Conservation (phyloP, 2,329 filamentous ascomycete genomes). For the Penicillium polonicum region DNA sequence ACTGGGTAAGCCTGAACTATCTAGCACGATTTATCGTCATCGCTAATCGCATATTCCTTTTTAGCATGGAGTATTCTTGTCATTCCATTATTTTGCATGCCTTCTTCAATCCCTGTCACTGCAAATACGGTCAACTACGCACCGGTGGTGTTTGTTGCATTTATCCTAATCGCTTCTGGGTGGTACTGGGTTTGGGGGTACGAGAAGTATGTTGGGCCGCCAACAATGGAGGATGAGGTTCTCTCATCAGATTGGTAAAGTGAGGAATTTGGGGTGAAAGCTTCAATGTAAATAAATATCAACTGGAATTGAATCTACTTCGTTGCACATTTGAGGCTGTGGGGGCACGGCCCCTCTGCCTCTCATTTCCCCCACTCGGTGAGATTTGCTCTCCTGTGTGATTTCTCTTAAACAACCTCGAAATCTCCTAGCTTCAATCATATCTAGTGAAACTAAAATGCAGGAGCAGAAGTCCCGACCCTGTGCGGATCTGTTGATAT, state of each 20-base stretch:
- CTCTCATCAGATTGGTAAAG: neutral
- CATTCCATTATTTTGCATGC: conserved; percentile 63
- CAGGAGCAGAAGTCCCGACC: neutral
- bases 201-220: conserved; percentile 49
- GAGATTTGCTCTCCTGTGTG: neutral
- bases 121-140: conserved; percentile 67
- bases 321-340: neutral
- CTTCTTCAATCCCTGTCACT: conserved; percentile 58
- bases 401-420: neutral
- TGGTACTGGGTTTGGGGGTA: conserved; percentile 71
- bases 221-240: conserved; percentile 12
- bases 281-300: neutral
- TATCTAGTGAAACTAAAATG: neutral
- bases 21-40: neutral
- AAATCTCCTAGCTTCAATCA: no score
- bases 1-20: conserved; percentile 50
- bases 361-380: neutral
- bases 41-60: neutral
- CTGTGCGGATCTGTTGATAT: neutral
- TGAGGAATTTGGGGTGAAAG: neutral
- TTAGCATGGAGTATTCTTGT: conserved; percentile 61
- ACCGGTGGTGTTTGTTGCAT: conserved; percentile 66
- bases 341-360: conserved; percentile 1
- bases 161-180: conserved; percentile 57
- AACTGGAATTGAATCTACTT: neutral